These are phyloP conservation scores for Pezicula neosporulosa DNA, from an alignment of 2,329 filamentous ascomycete species.

Conservation along the genomic window DNA sequence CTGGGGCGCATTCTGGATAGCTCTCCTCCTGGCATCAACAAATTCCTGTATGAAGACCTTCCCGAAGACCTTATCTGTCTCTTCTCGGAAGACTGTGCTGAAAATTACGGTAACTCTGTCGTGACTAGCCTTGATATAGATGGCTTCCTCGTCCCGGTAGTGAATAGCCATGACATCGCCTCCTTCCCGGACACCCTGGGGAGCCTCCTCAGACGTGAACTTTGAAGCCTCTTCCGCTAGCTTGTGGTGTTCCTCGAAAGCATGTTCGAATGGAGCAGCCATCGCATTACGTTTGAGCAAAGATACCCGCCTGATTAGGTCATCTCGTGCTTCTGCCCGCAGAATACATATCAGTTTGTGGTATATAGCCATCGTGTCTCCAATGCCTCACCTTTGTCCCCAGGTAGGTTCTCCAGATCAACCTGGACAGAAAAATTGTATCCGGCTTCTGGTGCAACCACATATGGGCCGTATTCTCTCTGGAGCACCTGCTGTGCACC, in stretches of 20 bases:
- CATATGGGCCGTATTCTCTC: slow-evolving; percentile 91
- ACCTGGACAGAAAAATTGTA: slow-evolving; percentile 95
- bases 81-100: slow-evolving; percentile 95
- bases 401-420: slow-evolving; percentile 83
- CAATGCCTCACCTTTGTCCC: slow-evolving; percentile 59
- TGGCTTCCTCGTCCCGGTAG: slow-evolving; percentile 97
- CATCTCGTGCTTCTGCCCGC: slow-evolving; percentile 69
- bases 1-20: slow-evolving; percentile 97
- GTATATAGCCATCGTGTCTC: background rate
- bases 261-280: slow-evolving; percentile 97
- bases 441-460: slow-evolving; percentile 80
- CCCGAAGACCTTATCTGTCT: slow-evolving; percentile 95
- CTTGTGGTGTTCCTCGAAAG: slow-evolving; percentile 87
- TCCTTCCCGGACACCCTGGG: slow-evolving; percentile 84
- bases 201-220: slow-evolving; percentile 91
- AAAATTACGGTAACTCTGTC: slow-evolving; percentile 99
- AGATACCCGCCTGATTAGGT: slow-evolving; percentile 81
- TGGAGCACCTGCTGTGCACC: slow-evolving; percentile 88
- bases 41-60: slow-evolving; percentile 99
- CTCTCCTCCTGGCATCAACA: slow-evolving; percentile 89
- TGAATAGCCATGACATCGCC: slow-evolving; percentile 94
- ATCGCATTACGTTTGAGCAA: slow-evolving; percentile 97
- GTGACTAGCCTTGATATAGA: slow-evolving; percentile 96
- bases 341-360: slow-evolving; percentile 5
- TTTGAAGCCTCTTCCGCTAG: slow-evolving; percentile 85